Base-by-base conservation (phyloP, 805 yeast species). In the Candida maris region DNA sequence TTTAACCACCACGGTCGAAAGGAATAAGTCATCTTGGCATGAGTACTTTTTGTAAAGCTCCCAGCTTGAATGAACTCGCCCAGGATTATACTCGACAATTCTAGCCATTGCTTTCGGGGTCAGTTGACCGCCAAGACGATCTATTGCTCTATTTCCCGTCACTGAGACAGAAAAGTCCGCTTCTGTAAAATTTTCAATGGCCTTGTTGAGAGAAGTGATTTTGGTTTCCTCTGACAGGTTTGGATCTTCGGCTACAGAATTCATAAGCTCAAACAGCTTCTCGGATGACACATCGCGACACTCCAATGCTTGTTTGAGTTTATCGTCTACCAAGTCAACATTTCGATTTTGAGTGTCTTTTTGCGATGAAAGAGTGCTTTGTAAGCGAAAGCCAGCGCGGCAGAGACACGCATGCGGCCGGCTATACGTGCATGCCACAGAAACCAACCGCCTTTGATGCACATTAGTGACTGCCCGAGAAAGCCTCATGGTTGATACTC, bases 51-150 rank as follows among this genome's bases (percentile, higher is more conserved):
- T 37, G 30, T 37, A 61, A 10, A 62, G 22, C 33, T 61, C 65
- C 55, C 56, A 62, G 27, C 57, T 53, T 9, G 62, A 46, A 23
- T 43, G 44, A 13, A 61, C 64, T 38, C 69, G 49, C 7, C 66
- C 67, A 1, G 69, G 66, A 42, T 64, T 63, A 24, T 57, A 44
- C 39, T 47, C 49, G n/a, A 63, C 46, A 2, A 59, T 30, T 28
- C 60, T 55, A 14, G 41, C 30, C 7, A 54, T 34, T 0, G 65
- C 41, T 6, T 26, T 36, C 9, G 32, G 14, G 4, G 39, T 27
- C 5, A 53, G 13, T 8, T 37, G 30, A 7, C 41, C 28, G 18
- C 35, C 29, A n/a, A 35, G 16, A 2, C 31, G 25, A 1, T 34
- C 27, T 4, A 46, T 16, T 6, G 35, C 42, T 5, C 33, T 40